Evolutionary conservation across 139 green algal genomes (phyloP), one percentile per base, ranked within the genome.

Genomic region (Microglena sp.): DNA sequence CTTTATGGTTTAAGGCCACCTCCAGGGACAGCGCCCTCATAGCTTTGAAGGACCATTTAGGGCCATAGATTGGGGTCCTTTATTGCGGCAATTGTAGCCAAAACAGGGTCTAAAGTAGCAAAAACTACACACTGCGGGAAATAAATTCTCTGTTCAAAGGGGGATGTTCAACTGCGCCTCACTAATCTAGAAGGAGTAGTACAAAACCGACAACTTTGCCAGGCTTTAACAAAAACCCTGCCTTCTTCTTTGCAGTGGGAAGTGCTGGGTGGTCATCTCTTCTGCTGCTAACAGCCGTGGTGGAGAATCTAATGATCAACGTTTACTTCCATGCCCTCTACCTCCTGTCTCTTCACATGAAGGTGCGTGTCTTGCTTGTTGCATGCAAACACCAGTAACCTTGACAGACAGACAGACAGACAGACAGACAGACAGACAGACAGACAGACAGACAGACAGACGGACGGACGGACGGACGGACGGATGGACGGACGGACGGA

Each of bases 301-400:
- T 86, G 22, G 80, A 95, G 67, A 90, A 77, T 1, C 62, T 95
- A 5, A 72, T 67, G 2, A 67, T 93, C 30, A 96, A 96, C 54
- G 63, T 62, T 18, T 95, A 93, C 78, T 95, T 93, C 74, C 82
- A 96, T 70, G 72, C 76, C 5, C 69, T 94, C 4, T 94, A 88
- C 80, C 73, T 87, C 62, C 82, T 93, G 54, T 73, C 64, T 21
- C 72, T 90, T 45, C 83, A 89, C 66, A 43, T 91, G 33, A 91
- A 90, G 64, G 73, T 79, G 54, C 28, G 66, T 3, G 15, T 26
- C 18, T 53, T 34, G 8, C 4, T 4, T 4, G 44, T 6, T 21
- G 15, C 15, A 11, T 59, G 50, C 15, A n/a, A 11, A 6, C 50
- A 11, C 6, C 6, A 26, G 11, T 11, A 27, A 31, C 21, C 50